Conservation (phyloP, 2,329 filamentous ascomycete genomes). For the Penicillium sp. region DNA sequence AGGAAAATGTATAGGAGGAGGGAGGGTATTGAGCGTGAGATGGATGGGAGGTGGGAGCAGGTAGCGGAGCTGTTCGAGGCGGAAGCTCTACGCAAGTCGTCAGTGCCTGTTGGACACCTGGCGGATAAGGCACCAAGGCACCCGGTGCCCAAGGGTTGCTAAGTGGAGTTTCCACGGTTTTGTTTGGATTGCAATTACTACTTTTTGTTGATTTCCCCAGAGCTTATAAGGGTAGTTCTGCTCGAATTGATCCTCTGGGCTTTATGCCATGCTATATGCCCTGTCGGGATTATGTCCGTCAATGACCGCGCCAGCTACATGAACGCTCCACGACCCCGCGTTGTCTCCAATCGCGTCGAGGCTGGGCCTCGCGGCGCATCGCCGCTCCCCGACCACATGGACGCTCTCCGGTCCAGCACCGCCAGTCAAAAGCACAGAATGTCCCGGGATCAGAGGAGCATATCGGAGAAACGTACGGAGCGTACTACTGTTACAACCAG, state of each 20-base stretch:
- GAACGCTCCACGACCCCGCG: constrained; percentile 41
- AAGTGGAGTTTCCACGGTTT: constrained; percentile 4
- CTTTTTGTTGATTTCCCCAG: background rate
- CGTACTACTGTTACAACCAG: constrained; percentile 57
- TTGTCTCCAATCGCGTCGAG: constrained; percentile 42
- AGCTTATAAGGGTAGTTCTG: background rate
- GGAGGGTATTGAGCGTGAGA: background rate
- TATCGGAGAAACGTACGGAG: constrained; percentile 42
- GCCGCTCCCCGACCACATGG: constrained; percentile 34
- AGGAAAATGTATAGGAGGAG: background rate
- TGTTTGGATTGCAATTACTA: constrained; percentile 3
- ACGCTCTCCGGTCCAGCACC: constrained; percentile 31
- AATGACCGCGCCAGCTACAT: constrained; percentile 43
- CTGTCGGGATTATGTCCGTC: constrained; percentile 37
- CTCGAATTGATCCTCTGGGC: constrained; percentile 1
- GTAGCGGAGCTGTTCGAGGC: constrained; percentile 29
- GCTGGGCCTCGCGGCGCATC: constrained; percentile 28
- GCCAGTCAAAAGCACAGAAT: constrained; percentile 33
- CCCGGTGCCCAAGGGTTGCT: constrained; percentile 8
- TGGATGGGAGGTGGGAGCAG: constrained; percentile 12
- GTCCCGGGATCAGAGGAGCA: constrained; percentile 36
- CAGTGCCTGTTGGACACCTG: constrained; percentile 26
- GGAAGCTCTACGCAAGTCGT: constrained; percentile 38
- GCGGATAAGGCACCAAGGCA: constrained; percentile 17
- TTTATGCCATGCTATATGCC: constrained; percentile 25